These are phyloP conservation scores for Chalaropsis ovoidea DNA, from an alignment of 2,329 filamentous ascomycete genomes.

Conservation along the genomic window DNA sequence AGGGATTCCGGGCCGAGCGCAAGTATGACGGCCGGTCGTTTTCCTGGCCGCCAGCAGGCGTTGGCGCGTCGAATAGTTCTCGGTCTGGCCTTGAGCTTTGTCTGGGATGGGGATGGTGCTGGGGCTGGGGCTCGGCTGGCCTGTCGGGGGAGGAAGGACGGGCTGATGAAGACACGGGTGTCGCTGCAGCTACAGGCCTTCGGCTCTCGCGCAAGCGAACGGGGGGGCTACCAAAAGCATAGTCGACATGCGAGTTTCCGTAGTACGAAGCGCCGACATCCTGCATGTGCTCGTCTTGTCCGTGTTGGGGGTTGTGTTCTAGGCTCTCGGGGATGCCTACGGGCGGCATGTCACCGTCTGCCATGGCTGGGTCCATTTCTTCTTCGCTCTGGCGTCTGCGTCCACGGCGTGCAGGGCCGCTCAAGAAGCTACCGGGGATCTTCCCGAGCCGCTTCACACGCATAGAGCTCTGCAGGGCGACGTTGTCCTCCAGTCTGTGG, in stretches of 20 bases:
- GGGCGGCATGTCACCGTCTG: conserved; percentile 34
- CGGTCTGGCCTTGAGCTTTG: conserved; percentile 25
- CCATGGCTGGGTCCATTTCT: conserved; percentile 40
- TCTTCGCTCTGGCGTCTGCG: conserved; percentile 59
- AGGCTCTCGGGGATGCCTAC: conserved; percentile 33
- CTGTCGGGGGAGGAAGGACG: conserved; percentile 39
- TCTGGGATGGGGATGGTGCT: conserved; percentile 25
- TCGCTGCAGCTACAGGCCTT: conserved; percentile 28
- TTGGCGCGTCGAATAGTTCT: not conserved
- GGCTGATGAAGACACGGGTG: conserved; percentile 51
- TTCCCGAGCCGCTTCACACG: conserved; percentile 68
- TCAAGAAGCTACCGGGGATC: conserved; percentile 65
- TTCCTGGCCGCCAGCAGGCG: conserved; percentile 64
- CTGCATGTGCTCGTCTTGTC: conserved; percentile 27
- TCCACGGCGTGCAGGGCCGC: conserved; percentile 67
- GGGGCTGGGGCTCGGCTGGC: not conserved
- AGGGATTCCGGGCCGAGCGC: conserved; percentile 30
- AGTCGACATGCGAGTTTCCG: conserved; percentile 34
- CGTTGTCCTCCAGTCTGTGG: conserved; percentile 50
- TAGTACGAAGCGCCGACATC: conserved; percentile 39
- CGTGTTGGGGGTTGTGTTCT: conserved; percentile 37
- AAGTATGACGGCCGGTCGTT: conserved; percentile 67
- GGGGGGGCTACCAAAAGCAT: conserved; percentile 48
- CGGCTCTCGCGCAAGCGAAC: conserved; percentile 37
- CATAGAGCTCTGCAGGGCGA: conserved; percentile 60